Conservation (phyloP, 768 basidiomycete species). For the Leccinum arenicola region DNA sequence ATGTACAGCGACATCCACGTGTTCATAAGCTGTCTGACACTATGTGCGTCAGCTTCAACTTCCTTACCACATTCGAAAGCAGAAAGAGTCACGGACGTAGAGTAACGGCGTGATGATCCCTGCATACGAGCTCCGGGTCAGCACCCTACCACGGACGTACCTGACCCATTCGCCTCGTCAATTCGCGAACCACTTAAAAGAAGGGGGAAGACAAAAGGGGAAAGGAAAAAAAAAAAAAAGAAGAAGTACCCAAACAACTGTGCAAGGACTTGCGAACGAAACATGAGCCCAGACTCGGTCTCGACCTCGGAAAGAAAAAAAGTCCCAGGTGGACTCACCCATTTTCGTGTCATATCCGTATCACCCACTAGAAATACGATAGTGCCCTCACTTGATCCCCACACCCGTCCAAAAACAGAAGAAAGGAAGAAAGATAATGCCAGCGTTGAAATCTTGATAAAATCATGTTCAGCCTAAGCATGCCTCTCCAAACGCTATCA, state of each 20-base stretch:
- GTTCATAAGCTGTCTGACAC: conserved; percentile 50
- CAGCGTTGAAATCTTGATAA: conserved; percentile 1
- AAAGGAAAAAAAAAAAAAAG: background rate
- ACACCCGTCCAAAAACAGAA: too few relatives aligned
- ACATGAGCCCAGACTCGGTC: background rate
- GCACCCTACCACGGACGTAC: conserved; percentile 46
- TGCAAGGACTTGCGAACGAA: conserved; percentile 35
- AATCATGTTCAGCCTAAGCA: conserved; percentile 2
- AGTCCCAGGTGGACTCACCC: conserved; percentile 32
- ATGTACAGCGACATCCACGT: conserved; percentile 56
- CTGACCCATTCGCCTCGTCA: conserved; percentile 11
- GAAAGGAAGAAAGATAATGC: conserved; percentile 14
- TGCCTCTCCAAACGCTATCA: conserved; percentile 34
- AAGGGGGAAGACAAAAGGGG: too few relatives aligned
- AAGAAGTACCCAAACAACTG: conserved; percentile 45
- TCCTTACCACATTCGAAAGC: conserved; percentile 28
- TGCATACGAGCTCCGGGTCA: conserved; percentile 2
- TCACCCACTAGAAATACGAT: conserved; percentile 59
- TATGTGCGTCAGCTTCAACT: background rate
- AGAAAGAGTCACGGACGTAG: conserved; percentile 47
- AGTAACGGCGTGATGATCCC: conserved; percentile 35
- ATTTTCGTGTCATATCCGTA: conserved; percentile 49
- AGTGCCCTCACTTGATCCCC: conserved; percentile 39
- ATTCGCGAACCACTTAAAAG: background rate
- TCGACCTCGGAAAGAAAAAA: conserved; percentile 6